Percentiles rank a stretch among this genome's conserved stretches.
These are phyloP conservation scores for Fraxinus ornus DNA, from an alignment of 305 asterid genomes.

Conservation along the genomic window DNA sequence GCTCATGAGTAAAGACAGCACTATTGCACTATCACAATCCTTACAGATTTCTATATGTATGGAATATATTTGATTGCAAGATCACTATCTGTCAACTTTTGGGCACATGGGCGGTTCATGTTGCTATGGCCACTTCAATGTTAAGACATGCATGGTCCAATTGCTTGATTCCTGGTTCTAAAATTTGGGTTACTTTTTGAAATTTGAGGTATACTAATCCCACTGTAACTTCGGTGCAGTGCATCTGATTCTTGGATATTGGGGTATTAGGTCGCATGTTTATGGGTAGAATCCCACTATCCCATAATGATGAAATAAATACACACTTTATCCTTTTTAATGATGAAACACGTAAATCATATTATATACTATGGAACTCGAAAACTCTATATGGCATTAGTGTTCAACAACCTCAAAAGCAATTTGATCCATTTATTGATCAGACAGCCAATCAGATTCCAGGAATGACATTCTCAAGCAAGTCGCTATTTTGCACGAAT, in stretches of 20 bases:
- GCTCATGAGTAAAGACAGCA: not conserved
- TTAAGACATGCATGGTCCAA: not conserved
- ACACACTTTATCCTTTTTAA: too few relatives aligned
- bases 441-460: not conserved
- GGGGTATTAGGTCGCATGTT: not conserved
- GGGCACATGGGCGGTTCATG: not conserved
- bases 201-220: not conserved
- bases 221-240: not conserved
- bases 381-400: not conserved
- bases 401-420: not conserved
- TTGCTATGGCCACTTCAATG: not conserved
- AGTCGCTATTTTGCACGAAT: not conserved
- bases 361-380: too few relatives aligned
- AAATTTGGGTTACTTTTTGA: not conserved
- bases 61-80: not conserved
- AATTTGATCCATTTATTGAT: too few relatives aligned
- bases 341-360: too few relatives aligned
- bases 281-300: too few relatives aligned
- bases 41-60: not conserved
- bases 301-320: too few relatives aligned
- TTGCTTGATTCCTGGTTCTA: not conserved
- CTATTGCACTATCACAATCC: not conserved
- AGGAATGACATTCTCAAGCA: not conserved
- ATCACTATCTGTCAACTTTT: not conserved
- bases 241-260: not conserved